Evolutionary conservation across 129 eudicot species (phyloP), one percentile per base, ranked within the genome.

Genomic region (Flaveria trinervia): DNA sequence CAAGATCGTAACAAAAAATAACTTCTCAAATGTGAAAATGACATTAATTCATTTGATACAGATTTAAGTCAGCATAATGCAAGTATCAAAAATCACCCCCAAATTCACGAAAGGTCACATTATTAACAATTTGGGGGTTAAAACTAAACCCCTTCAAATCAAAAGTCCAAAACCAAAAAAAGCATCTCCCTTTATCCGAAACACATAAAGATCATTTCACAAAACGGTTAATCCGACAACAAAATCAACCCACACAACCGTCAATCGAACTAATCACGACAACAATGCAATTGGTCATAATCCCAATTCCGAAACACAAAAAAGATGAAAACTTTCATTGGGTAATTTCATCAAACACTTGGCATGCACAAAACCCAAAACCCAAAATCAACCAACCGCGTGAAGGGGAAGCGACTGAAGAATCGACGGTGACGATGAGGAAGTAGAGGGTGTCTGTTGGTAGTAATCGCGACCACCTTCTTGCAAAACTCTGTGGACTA

Each of bases 351-450:
- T 77, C 82, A 5, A 82, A 73, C 85, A 82, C 15, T 56, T 68
- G 75, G 61, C 73, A 73, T 60, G 70, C 74, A 72, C 50, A 1
- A 36, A 60, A 54, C 13, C n/a, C 46, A 43, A 51, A 22, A 41
- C 7, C 57, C 57, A 36, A 30, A 54, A 54, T 46, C 50, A 59
- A 23, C 84, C 70, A 80, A 95, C 99, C 97, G 87, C 99, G 46
- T 95, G 97, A 50, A 92, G 92, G 77, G 99, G 97, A 26, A 95
- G 97, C 18, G 97, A 95, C 78, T 95, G 99, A 55, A 95, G 97
- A 54, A 95, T 95, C 13, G 99, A 95, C 9, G 98, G 84, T 5
- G 98, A 87, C 28, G 98, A 89, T 3, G 97, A 83, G 5, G 97
- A 91, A 54, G 97, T 85, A 61, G 99, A 87, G 14, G 99, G 90